phyloP scores from a whole-genome alignment of 768 basidiomycete genomes.

The Agaricus blazei region DNA sequence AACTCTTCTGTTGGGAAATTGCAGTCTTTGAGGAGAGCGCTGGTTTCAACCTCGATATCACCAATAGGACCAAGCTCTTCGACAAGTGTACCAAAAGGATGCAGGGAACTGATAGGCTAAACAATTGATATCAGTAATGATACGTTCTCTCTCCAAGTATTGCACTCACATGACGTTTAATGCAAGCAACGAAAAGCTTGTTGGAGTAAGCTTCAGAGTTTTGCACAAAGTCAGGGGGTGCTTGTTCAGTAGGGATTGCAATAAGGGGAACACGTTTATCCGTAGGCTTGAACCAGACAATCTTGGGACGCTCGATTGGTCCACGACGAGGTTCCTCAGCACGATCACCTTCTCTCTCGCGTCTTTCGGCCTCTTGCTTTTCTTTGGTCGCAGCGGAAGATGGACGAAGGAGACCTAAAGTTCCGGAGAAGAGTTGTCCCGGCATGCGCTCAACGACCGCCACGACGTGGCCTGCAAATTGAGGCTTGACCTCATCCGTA shows the following conservation, averaged over 20 bases:
- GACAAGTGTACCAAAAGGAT: constrained; percentile 97
- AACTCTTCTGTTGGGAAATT: constrained; percentile 99
- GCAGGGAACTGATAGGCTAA: constrained; percentile 90
- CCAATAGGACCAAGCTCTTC: constrained; percentile 98
- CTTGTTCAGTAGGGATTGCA: constrained; percentile 98
- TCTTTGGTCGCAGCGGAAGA: constrained; percentile 98
- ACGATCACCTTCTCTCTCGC: constrained; percentile 93
- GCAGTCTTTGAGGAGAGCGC: constrained; percentile 95
- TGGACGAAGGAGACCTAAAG: constrained; percentile 89
- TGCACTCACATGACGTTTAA: constrained; percentile 87
- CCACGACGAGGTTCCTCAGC: constrained; percentile 77
- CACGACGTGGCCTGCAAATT: constrained; percentile 98
- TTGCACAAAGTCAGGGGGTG: constrained; percentile 93
- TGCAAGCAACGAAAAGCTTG: constrained; percentile 94
- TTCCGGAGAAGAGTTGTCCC: constrained; percentile 96
- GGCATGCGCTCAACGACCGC: constrained; percentile 99
- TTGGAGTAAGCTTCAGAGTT: constrained; percentile 88
- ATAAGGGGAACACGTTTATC: constrained; percentile 98
- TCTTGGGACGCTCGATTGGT: constrained; percentile 90
- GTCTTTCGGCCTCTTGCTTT: constrained; percentile 96
- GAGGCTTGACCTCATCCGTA: constrained; percentile 96
- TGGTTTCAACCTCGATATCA: constrained; percentile 97
- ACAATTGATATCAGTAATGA: constrained; percentile 14
- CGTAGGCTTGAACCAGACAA: constrained; percentile 99
- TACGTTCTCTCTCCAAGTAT: not conserved